Evolutionary conservation across 345 rosid genomes (phyloP).

Genomic region (Hibiscus mutabilis): DNA sequence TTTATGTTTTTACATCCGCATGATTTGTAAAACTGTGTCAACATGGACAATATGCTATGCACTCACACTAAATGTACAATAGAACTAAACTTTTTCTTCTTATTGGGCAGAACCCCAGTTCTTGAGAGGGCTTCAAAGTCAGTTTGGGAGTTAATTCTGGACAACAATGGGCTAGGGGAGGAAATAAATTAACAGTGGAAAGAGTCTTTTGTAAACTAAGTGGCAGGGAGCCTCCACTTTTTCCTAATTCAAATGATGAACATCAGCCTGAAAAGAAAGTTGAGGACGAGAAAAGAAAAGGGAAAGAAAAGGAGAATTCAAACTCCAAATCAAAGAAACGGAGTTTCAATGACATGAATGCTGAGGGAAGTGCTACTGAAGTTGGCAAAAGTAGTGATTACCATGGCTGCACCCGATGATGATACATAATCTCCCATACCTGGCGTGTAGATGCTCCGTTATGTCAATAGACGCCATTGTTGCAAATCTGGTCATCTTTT

Average conservation of each 20-base stretch:
- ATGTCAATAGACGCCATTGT: background rate
- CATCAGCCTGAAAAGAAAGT: constrained; percentile 26
- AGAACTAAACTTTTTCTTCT: constrained; percentile 3
- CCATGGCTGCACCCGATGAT: constrained; percentile 14
- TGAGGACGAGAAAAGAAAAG: constrained; percentile 29
- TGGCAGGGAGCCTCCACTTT: constrained; percentile 68
- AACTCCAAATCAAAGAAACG: constrained; percentile 56
- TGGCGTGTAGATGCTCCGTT: background rate
- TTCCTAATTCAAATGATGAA: constrained; percentile 35
- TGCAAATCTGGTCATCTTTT: background rate
- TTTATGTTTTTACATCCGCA: background rate
- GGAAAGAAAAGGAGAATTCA: constrained; percentile 33
- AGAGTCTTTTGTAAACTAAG: constrained; percentile 68
- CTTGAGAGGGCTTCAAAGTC: constrained; percentile 92
- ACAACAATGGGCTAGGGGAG: constrained; percentile 65
- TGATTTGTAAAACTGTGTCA: background rate
- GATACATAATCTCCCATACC: constrained; percentile 6
- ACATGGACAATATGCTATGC: background rate
- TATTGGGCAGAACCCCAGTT: constrained; percentile 58
- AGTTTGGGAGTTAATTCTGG: constrained; percentile 92
- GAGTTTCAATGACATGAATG: constrained; percentile 25
- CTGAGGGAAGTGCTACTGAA: background rate
- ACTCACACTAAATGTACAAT: background rate
- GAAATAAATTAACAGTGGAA: constrained; percentile 38
- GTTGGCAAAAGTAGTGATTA: constrained; percentile 20